Conservation (phyloP, 1,139 yeast species). For the Magnusiomyces tetraspermus region DNA sequence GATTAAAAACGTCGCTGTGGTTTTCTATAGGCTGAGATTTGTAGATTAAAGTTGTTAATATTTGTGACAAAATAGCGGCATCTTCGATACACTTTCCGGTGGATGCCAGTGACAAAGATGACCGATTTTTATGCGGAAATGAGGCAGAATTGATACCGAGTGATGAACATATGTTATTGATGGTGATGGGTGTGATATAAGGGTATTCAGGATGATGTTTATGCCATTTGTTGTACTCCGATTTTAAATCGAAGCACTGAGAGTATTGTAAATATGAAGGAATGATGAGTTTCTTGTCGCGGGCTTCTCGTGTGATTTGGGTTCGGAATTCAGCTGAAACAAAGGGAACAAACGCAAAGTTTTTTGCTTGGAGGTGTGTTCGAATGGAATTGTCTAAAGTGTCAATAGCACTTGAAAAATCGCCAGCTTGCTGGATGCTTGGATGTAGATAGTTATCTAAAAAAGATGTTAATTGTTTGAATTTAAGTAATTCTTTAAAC, state of each 20-base stretch:
- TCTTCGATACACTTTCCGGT: conserved; percentile 35
- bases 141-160: conserved; percentile 18
- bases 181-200: conserved; percentile 42
- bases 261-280: conserved; percentile 75
- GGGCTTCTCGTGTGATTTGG: conserved; percentile 69
- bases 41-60: conserved; percentile 44
- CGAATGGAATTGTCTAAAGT: conserved; percentile 45
- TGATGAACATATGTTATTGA: conserved; percentile 40
- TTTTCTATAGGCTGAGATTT: conserved; percentile 48
- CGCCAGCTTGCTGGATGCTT: conserved; percentile 33
- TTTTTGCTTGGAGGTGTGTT: conserved; percentile 38
- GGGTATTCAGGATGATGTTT: conserved; percentile 52
- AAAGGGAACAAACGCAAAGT: conserved; percentile 59
- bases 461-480: not conserved
- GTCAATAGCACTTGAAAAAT: conserved; percentile 52
- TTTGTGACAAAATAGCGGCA: conserved; percentile 35
- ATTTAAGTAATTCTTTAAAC: not conserved
- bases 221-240: conserved; percentile 68
- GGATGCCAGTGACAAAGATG: conserved; percentile 23
- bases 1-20: conserved; percentile 49
- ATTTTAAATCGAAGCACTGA: conserved; percentile 62
- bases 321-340: conserved; percentile 66
- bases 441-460: too few relatives aligned
- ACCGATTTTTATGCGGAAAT: conserved; percentile 15
- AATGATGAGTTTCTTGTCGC: conserved; percentile 61